A percentile compares a stretch with the other conserved stretches of the same genome.
Evolutionary conservation across 805 yeast species (phyloP).

Genomic region (Tetrapisispora phaffii): DNA sequence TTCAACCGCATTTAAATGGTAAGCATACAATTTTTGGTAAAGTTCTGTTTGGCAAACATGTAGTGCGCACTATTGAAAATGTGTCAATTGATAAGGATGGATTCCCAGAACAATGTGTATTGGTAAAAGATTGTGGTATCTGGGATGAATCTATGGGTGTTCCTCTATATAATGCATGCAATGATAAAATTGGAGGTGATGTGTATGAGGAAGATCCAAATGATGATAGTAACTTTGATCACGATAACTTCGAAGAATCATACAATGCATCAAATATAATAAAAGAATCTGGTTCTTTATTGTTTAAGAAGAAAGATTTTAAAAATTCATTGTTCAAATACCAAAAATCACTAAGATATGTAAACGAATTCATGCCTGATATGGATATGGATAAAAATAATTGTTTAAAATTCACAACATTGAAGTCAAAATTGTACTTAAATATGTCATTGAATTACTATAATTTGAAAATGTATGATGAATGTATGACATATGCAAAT

Average conservation of each 20-base stretch:
- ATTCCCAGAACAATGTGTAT: conserved; percentile 33
- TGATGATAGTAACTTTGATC: conserved; percentile 52
- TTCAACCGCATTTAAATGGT: conserved; percentile 65
- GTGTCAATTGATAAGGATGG: conserved; percentile 39
- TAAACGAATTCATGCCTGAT: conserved; percentile 66
- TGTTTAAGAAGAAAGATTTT: conserved; percentile 45
- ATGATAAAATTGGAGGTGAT: conserved; percentile 56
- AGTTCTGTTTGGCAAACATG: conserved; percentile 58
- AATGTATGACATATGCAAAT: conserved; percentile 43
- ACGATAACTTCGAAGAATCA: conserved; percentile 45
- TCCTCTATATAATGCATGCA: conserved; percentile 57
- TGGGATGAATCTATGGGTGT: conserved; percentile 46
- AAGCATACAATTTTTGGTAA: conserved; percentile 72
- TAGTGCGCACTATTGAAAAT: conserved; percentile 55
- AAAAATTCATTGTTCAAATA: conserved; percentile 53
- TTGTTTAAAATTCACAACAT: conserved; percentile 38
- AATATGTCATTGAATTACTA: conserved; percentile 51
- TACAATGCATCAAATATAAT: conserved; percentile 43
- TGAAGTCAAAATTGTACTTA: conserved; percentile 34
- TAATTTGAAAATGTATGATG: conserved; percentile 40
- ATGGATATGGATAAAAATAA: conserved; percentile 47
- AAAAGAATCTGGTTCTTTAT: conserved; percentile 55
- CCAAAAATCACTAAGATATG: conserved; percentile 54
- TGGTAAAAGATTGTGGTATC: conserved; percentile 49
- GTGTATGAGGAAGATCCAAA: conserved; percentile 69